phyloP scores from a whole-genome alignment of 139 green algal species.

The Marvania coccoides region DNA sequence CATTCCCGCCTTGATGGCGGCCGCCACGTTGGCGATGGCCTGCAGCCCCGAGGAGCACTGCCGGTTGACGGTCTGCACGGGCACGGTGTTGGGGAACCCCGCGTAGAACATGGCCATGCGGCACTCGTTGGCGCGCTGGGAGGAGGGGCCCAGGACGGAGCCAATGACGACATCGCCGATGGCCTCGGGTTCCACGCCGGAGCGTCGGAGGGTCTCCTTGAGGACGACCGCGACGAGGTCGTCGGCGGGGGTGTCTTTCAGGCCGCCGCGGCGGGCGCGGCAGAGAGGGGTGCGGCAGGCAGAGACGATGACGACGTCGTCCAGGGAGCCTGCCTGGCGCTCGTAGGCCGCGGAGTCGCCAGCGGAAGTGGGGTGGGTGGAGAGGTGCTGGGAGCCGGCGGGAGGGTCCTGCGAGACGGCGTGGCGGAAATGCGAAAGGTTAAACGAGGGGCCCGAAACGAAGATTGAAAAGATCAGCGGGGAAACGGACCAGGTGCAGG shows the following conservation, averaged over 20 bases:
- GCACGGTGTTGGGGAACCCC: constrained; percentile 87
- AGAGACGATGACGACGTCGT: constrained; percentile 90
- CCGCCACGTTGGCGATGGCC: constrained; percentile 89
- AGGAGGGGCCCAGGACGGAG: constrained; percentile 82
- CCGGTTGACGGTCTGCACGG: constrained; percentile 93
- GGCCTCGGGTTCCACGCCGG: constrained; percentile 65
- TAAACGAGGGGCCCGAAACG: not conserved
- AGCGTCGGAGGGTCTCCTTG: constrained; percentile 66
- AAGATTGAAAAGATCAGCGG: not conserved
- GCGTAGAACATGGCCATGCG: constrained; percentile 91
- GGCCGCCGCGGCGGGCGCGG: constrained; percentile 79
- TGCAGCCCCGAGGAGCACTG: constrained; percentile 92
- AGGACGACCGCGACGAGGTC: constrained; percentile 85
- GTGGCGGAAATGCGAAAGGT: not conserved
- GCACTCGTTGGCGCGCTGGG: constrained; percentile 91
- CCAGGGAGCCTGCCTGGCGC: constrained; percentile 36
- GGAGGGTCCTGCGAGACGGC: not conserved
- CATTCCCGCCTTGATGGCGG: constrained; percentile 91
- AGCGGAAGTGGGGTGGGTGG: constrained; percentile 42
- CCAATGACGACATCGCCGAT: constrained; percentile 95
- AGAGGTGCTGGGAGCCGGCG: not conserved
- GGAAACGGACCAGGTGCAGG: constrained; percentile 10
- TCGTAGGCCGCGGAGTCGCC: constrained; percentile 82
- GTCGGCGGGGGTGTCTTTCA: constrained; percentile 86
- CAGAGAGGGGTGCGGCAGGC: constrained; percentile 82